Percentiles rank a stretch among this genome's conserved stretches.
phyloP scores from a whole-genome alignment of 176 grass and related monocot species.

The Oryza brachyantha region DNA sequence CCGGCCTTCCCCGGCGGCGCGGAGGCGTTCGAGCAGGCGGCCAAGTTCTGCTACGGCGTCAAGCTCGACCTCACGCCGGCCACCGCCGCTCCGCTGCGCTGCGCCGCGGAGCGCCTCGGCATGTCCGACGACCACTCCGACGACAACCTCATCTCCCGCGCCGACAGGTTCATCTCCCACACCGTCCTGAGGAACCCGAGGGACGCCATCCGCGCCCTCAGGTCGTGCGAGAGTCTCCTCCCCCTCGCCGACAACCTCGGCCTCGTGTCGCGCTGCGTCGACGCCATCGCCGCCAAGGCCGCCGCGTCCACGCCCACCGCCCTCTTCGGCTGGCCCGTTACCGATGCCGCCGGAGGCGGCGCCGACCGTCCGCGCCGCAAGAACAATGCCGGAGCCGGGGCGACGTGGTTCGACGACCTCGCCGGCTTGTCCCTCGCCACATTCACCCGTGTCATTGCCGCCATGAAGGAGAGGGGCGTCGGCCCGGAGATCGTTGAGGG shows the following conservation, averaged over 20 bases:
- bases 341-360: slow-evolving; percentile 28
- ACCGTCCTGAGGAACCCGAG: slow-evolving; percentile 62
- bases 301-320: slow-evolving; percentile 61
- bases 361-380: slow-evolving; percentile 44
- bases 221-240: slow-evolving; percentile 74
- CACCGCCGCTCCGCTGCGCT: slow-evolving; percentile 68
- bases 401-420: slow-evolving; percentile 84
- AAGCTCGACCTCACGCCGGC: slow-evolving; percentile 83
- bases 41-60: slow-evolving; percentile 98
- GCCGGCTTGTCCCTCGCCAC: slow-evolving; percentile 56
- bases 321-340: slow-evolving; percentile 85
- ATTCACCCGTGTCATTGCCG: slow-evolving; percentile 74
- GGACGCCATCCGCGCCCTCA: slow-evolving; percentile 77
- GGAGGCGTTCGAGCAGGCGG: slow-evolving; percentile 80
- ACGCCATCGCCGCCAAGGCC: slow-evolving; percentile 66
- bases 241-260: slow-evolving; percentile 71
- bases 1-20: slow-evolving; percentile 74
- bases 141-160: slow-evolving; percentile 79
- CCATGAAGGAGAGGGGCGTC: slow-evolving; percentile 71
- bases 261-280: slow-evolving; percentile 67
- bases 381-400: slow-evolving; percentile 21
- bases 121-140: slow-evolving; percentile 86
- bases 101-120: slow-evolving; percentile 80
- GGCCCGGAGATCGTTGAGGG: slow-evolving; percentile 75
- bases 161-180: slow-evolving; percentile 69